Base-by-base conservation (phyloP, 1,284 basidiomycete species). In the Ceratobasidium theobromae region DNA sequence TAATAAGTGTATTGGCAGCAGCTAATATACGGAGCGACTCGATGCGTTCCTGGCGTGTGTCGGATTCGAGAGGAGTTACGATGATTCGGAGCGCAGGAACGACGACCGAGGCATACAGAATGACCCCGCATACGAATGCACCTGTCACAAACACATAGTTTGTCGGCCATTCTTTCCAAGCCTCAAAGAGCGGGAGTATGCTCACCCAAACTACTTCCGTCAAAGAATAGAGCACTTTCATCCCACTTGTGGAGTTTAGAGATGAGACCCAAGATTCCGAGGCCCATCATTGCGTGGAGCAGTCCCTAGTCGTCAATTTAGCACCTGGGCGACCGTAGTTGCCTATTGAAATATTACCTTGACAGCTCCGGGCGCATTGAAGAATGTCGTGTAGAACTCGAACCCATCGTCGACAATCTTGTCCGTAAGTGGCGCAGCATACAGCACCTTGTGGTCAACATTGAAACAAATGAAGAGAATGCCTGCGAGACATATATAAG, bases 171-270 rank as follows among this genome's bases (percentile, higher is more conserved):
- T 35, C 41, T 43, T 14, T 23, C 38, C 51, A 8, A 33, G 45
- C 9, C 28, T 45, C 35, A 25, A 53, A 18, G n/a, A 48, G 45
- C 6, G 30, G 28, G 46, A n/a, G 21, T 38, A 5, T 16, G 75
- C 77, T 72, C 71, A 93, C 92, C 89, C 68, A 95, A 77, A 70
- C 85, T 86, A 28, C 87, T 86, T 40, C 93, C 93, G 76, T 95
- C 93, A 75, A 96, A 96, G 79, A 91, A 93, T 78, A 94, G 84
- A 14, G 93, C 93, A 71, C 88, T 91, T 73, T 95, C 93, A 75
- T 87, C 86, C 91, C 93, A 95, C 70, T 81, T 83, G 76, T 89
- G 81, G 68, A 95, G 79, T 77, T 95, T 95, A 64, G 84, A 81
- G 14, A 93, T 73, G 64, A 93, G 79, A 3, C 86, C 87, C 28